phyloP scores from a whole-genome alignment of 106 monocot genomes.

The Chionographis japonica region DNA sequence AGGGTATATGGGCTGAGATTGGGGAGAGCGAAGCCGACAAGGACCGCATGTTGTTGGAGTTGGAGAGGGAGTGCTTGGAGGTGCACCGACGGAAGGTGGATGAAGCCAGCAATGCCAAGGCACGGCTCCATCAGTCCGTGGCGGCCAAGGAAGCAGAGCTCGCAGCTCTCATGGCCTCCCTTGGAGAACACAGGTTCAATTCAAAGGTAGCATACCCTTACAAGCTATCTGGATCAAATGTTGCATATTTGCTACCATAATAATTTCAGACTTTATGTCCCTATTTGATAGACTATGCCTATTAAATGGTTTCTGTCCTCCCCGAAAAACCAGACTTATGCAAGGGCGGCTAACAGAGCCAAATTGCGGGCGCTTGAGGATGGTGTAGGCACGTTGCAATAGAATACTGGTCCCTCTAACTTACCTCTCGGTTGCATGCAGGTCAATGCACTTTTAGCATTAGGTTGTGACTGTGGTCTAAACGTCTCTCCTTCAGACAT shows the following conservation, averaged over 20 bases:
- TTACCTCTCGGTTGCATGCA: too few species aligned
- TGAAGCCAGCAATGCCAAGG: slow-evolving; percentile 51
- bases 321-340: too few species aligned
- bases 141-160: slow-evolving; percentile 87
- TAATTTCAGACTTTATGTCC: not conserved
- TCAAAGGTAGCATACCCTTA: slow-evolving; percentile 37
- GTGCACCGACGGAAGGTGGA: slow-evolving; percentile 78
- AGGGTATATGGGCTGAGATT: slow-evolving; percentile 83
- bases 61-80: slow-evolving; percentile 78
- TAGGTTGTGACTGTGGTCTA: too few species aligned
- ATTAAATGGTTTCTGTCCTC: too few species aligned
- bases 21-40: slow-evolving; percentile 72
- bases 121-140: slow-evolving; percentile 56
- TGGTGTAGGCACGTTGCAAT: too few species aligned
- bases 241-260: not conserved
- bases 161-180: slow-evolving; percentile 54
- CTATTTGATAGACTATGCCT: too few species aligned
- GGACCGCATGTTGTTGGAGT: slow-evolving; percentile 49
- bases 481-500: too few species aligned
- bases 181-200: slow-evolving; percentile 61
- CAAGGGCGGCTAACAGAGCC: too few species aligned
- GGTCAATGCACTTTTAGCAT: too few species aligned
- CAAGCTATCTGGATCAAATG: not conserved
- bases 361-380: too few species aligned
- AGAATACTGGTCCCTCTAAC: too few species aligned